A percentile compares a stretch with the other conserved stretches of the same genome.
Conservation (phyloP, 169 alveolate genomes). For the Babesia microti region DNA sequence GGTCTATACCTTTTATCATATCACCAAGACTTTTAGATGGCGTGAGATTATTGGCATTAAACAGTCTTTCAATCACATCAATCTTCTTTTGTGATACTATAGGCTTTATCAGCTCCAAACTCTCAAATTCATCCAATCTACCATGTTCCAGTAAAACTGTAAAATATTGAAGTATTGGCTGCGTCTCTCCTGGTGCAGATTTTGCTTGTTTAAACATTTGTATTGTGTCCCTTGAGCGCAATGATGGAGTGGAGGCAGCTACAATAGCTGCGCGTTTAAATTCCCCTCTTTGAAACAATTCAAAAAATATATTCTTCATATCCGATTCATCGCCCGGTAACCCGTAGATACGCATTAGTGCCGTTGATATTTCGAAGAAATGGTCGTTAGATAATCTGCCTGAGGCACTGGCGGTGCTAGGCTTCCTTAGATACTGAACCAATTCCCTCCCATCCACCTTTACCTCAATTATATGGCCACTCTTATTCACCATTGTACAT, state of each 20-base stretch:
- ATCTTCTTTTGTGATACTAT: constrained; percentile 85
- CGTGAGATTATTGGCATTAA: constrained; percentile 90
- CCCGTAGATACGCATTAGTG: constrained; percentile 61
- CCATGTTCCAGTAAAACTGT: constrained; percentile 90
- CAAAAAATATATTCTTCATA: constrained; percentile 74
- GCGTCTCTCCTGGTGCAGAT: constrained; percentile 72
- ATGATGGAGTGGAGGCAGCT: constrained; percentile 86
- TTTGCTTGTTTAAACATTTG: constrained; percentile 81
- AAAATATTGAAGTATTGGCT: constrained; percentile 91
- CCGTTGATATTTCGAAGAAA: constrained; percentile 12
- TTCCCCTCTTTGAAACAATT: constrained; percentile 71
- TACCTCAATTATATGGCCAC: constrained; percentile 20
- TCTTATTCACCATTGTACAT: constrained; percentile 19
- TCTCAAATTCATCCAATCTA: constrained; percentile 87
- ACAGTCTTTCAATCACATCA: constrained; percentile 87
- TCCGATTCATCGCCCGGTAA: constrained; percentile 86
- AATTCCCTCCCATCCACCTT: constrained; percentile 31
- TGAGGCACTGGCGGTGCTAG: constrained; percentile 16
- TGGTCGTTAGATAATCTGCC: constrained; percentile 26
- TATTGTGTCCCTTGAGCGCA: constrained; percentile 88
- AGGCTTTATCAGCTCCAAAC: constrained; percentile 91
- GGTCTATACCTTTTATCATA: constrained; percentile 77
- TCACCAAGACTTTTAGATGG: constrained; percentile 96
- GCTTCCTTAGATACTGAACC: constrained; percentile 12
- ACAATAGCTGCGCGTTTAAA: constrained; percentile 89